These are phyloP conservation scores for Sporothrix protearum DNA, from an alignment of 2,329 filamentous ascomycete species.

Conservation along the genomic window DNA sequence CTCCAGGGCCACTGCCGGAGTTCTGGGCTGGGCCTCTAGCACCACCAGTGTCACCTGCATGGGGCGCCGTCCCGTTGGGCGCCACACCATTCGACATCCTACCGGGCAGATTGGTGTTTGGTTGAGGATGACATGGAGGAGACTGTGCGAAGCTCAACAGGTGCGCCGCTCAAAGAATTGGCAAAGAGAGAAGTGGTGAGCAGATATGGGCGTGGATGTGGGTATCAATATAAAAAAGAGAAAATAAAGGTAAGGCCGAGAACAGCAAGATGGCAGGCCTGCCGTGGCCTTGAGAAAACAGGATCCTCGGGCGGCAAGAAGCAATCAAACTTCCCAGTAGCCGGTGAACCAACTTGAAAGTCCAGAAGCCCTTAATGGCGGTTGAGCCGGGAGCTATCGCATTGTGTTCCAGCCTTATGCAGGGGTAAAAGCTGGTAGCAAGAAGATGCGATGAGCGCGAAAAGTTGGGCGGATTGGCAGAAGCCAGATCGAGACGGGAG, in stretches of 20 bases:
- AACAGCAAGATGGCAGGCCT: not conserved
- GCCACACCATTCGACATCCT: conserved; percentile 13
- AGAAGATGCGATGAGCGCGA: not conserved
- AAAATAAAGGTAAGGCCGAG: not conserved
- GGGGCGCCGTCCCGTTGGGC: not conserved
- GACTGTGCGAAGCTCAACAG: not conserved
- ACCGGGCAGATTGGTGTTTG: not conserved
- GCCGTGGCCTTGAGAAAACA: not conserved
- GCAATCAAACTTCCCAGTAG: not conserved
- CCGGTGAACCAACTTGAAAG: not conserved
- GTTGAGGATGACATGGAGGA: not conserved
- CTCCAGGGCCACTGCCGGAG: no score
- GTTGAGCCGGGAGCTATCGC: not conserved
- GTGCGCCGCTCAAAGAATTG: not conserved
- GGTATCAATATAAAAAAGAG: not conserved
- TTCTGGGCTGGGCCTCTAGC: no score
- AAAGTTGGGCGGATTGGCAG: not conserved
- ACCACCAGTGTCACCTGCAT: not conserved
- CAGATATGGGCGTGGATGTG: not conserved
- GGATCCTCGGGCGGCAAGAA: not conserved
- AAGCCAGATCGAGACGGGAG: no score
- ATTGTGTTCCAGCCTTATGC: not conserved
- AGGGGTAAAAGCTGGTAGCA: not conserved
- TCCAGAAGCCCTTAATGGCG: no score
- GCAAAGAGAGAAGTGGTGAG: no score